These are phyloP conservation scores for Leucaena leucocephala DNA, from an alignment of 306 rosid species.

Conservation along the genomic window DNA sequence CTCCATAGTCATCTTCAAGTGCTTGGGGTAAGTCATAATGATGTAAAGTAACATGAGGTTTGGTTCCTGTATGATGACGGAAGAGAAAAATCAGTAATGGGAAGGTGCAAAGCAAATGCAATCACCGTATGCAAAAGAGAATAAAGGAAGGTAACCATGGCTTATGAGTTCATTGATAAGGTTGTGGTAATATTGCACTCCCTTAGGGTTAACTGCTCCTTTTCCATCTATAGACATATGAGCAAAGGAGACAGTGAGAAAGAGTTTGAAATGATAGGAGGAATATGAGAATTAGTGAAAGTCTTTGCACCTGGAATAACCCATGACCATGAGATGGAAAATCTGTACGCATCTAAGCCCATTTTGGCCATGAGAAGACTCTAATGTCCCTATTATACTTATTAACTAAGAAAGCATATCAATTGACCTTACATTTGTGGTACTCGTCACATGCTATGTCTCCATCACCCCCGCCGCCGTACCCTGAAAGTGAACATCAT, in stretches of 20 bases:
- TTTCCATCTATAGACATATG: conserved; percentile 46
- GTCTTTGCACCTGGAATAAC: conserved; percentile 63
- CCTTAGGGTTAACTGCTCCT: conserved; percentile 1
- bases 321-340: conserved; percentile 92
- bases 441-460: conserved; percentile 68
- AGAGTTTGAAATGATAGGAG: neutral
- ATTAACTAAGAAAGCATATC: neutral
- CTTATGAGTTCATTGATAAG: conserved; percentile 35
- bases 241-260: neutral
- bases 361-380: conserved; percentile 59
- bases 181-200: conserved; percentile 5
- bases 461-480: conserved; percentile 50
- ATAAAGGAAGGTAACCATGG: conserved; percentile 44
- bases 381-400: neutral
- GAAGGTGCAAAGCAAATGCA: neutral
- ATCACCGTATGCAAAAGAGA: neutral
- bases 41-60: conserved; percentile 72
- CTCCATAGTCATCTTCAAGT: conserved; percentile 83
- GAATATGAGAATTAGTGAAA: neutral
- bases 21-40: conserved; percentile 66
- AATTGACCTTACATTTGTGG: conserved; percentile 71
- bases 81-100: neutral
- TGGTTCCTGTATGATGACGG: conserved; percentile 52
- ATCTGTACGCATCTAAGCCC: conserved; percentile 78
- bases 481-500: conserved; percentile 35